Evolutionary conservation across 164 flowering plant species (phyloP), one percentile per base, ranked within the genome.

Genomic region (Macadamia tetraphylla): DNA sequence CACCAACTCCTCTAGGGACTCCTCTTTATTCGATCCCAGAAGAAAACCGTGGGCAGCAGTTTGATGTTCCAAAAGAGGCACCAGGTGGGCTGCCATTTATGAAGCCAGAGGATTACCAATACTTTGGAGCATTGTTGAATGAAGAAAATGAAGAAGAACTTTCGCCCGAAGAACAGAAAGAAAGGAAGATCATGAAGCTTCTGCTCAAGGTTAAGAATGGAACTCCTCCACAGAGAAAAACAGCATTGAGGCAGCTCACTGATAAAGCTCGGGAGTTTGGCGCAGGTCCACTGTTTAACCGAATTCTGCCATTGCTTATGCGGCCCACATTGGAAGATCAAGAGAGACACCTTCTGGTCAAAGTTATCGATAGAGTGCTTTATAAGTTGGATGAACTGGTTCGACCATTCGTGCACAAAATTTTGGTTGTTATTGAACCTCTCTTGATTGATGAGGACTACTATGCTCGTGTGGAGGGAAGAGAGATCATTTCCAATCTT

Each of bases 151-250:
- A 92, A 69, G 99, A 95, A 66, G 90, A 90, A 64, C 70, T 95
- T 74, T 80, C 97, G 2, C 94, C 98, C 0, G 99, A 95, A 0
- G 94, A 95, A 78, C 99, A 92, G 81, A 95, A 95, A 73, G 98
- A 95, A 79, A 71, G 99, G 69, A 95, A 95, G 81, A 95, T 95
- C 70, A 88, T 95, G 98, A 95, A 95, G 74, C 87, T 95, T 30
- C 73, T 95, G 80, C 88, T 95, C 17, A 95, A 95, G 83, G 99
- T 95, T 44, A 95, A 95, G 80, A 95, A 95, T 78, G 99, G 99
- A 6, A 92, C 99, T 3, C 99, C 99, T 6, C 97, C 97, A 2
- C 99, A 95, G 85, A 86, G 99, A 77, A 95, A 95, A 78, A 95
- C 98, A 12, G 99, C 99, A 1, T 64, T 95, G 74, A 76, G 99